Base-by-base conservation (phyloP, 2,329 filamentous ascomycete genomes). In the Dactylonectria macrodidyma region DNA sequence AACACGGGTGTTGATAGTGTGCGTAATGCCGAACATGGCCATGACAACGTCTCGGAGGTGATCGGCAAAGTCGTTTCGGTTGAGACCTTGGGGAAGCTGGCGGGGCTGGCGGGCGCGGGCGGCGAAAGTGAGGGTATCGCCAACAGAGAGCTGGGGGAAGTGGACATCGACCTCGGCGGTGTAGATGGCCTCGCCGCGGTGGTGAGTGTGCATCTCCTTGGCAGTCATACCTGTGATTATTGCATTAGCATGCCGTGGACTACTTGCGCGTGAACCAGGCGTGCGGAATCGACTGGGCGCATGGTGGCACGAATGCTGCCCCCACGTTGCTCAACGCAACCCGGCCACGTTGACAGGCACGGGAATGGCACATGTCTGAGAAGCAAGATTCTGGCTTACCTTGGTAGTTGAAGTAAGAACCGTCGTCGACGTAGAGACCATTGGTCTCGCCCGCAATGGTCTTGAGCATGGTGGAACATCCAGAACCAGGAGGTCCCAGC, bases 121-220 rank as follows among this genome's bases (percentile, higher is more conserved):
- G 19, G 93, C 93, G 69, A 95, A 95, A 62, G 89, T 91, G 54
- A 95, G 85, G 1, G 93, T 96, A 75, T 95, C 92, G 59, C 92
- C 92, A 50, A 95, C 93, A 2, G 89, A 91, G 74, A 96, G 82
- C 82, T 91, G 88, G 12, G 93, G 92, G 76, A 95, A 95, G 81
- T 95, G 93, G 5, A 93, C 91, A 78, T 97, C 94, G 41, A 93
- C 91, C 79, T 96, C 93, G 66, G 93, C 93, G 0, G 93, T 95
- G 82, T 96, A 96, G 78, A 96, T 95, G 69, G 93, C 93, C 81
- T 97, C 94, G 71, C 94, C 94, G 33, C 93, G 91, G 82, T 95
- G 95, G 69, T 88, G 85, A 11, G 88, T 89, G 81, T 93, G 89
- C 92, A 96, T 95, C 77, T 94, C 88, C 76, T 93, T 82, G 63